Evolutionary conservation across 208 protist genomes (phyloP).

Genomic region (Leishmania gerbilli): DNA sequence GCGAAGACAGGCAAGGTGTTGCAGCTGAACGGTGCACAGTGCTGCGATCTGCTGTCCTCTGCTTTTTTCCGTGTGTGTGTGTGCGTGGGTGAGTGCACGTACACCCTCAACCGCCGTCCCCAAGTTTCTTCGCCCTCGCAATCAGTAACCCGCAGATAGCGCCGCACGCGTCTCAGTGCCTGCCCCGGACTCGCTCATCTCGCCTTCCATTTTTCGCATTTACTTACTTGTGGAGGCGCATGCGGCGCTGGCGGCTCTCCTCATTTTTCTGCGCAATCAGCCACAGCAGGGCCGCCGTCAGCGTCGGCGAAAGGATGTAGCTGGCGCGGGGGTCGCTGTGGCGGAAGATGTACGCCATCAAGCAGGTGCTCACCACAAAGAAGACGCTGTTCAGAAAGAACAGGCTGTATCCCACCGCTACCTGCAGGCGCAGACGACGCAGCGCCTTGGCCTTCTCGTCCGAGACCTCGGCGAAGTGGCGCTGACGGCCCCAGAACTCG

Average conservation of each 20-base stretch:
- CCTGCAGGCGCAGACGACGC: slow-evolving; percentile 80
- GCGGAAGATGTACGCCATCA: slow-evolving; percentile 88
- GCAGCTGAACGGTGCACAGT: background rate
- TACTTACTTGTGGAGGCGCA: slow-evolving; percentile 78
- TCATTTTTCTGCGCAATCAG: slow-evolving; percentile 91
- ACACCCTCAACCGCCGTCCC: background rate
- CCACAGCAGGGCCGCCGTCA: slow-evolving; percentile 85
- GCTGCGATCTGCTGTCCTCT: background rate
- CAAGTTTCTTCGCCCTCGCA: background rate
- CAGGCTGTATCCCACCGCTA: slow-evolving; percentile 75
- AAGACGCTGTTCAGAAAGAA: slow-evolving; percentile 89
- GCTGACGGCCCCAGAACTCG: slow-evolving; percentile 90
- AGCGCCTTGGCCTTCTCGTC: slow-evolving; percentile 61
- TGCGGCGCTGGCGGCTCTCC: slow-evolving; percentile 86
- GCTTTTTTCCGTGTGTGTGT: background rate
- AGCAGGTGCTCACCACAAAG: slow-evolving; percentile 67
- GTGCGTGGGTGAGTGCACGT: background rate
- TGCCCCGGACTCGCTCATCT: background rate
- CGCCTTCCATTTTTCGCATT: background rate
- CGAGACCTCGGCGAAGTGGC: slow-evolving; percentile 79
- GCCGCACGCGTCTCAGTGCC: background rate
- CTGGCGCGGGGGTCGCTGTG: slow-evolving; percentile 78
- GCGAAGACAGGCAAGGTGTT: background rate
- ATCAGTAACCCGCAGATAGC: background rate
- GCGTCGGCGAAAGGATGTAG: slow-evolving; percentile 77